Percentiles rank a stretch among this genome's conserved stretches.
Conservation (phyloP, 257 asterid species). For the Solanum phureja region DNA sequence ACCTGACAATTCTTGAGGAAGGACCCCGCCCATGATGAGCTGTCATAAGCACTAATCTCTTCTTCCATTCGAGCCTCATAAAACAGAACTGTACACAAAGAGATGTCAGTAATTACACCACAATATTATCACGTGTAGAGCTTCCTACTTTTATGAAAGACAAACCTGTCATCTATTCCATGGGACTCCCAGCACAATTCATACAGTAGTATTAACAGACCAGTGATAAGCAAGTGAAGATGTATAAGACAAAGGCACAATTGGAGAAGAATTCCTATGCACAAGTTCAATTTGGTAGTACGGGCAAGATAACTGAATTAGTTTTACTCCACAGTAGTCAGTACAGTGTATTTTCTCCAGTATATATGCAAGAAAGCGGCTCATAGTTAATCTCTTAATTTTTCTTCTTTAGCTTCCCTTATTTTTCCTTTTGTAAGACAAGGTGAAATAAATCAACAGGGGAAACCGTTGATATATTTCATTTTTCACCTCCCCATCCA, state of each 20-base stretch:
- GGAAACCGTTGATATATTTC: not conserved
- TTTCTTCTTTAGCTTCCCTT: not conserved
- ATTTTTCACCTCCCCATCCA: not conserved
- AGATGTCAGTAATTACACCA: not conserved
- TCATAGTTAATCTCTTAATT: not conserved
- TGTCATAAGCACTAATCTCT: constrained; percentile 18
- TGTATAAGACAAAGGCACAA: not conserved
- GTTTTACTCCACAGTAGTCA: not conserved
- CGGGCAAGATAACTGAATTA: not conserved
- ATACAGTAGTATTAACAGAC: not conserved
- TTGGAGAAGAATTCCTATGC: not conserved
- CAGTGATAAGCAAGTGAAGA: not conserved
- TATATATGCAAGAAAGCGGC: not conserved
- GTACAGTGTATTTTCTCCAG: not conserved
- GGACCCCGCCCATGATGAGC: constrained; percentile 16
- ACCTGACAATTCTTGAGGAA: constrained; percentile 27
- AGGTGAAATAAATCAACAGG: not conserved
- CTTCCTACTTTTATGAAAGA: not conserved
- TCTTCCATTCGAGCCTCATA: constrained; percentile 27
- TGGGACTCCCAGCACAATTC: not conserved
- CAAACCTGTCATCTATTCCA: not conserved
- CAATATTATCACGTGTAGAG: not conserved
- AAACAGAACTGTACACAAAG: constrained; percentile 31
- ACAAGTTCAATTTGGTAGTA: not conserved
- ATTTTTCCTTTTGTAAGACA: not conserved